Percentiles rank a stretch among this genome's conserved stretches.
phyloP scores from a whole-genome alignment of 805 yeast genomes.

The Ogataea degrootiae region DNA sequence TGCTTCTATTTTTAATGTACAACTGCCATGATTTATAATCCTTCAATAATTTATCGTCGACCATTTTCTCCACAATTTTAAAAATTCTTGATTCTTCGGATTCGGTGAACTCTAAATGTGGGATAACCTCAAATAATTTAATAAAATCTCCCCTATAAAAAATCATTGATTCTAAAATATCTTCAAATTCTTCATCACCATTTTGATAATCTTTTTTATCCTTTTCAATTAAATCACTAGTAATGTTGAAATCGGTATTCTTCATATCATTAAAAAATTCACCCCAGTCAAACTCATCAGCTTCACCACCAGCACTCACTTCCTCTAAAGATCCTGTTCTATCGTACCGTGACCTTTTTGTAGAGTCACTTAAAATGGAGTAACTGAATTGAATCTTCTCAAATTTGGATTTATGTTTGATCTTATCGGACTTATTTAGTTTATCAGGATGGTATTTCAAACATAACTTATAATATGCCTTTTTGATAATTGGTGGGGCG shows the following conservation, averaged over 20 bases:
- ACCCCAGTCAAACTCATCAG: constrained; percentile 50
- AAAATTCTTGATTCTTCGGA: constrained; percentile 61
- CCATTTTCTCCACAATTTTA: constrained; percentile 42
- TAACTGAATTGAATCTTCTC: constrained; percentile 74
- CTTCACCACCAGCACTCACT: constrained; percentile 28
- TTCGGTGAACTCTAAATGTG: constrained; percentile 63
- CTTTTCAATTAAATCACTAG: constrained; percentile 61
- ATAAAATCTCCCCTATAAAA: constrained; percentile 59
- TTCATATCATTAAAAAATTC: constrained; percentile 46
- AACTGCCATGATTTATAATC: constrained; percentile 30
- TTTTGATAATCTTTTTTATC: constrained; percentile 63
- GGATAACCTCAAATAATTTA: constrained; percentile 65
- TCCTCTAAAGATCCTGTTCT: constrained; percentile 61
- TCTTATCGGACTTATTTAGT: constrained; percentile 29
- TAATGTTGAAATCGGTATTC: constrained; percentile 40
- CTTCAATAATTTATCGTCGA: constrained; percentile 31
- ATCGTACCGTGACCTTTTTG: constrained; percentile 56
- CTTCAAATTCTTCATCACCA: constrained; percentile 54
- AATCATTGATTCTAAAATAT: constrained; percentile 55
- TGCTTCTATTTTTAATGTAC: constrained; percentile 45
- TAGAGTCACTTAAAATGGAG: constrained; percentile 56
- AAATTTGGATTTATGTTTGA: constrained; percentile 38
- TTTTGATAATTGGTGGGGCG: constrained; percentile 54
- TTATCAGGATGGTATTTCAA: constrained; percentile 72
- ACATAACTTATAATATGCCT: constrained; percentile 61